Evolutionary conservation across 192 early-diverging fungal species (phyloP).

Genomic region (Martensiomyces pterosporus): DNA sequence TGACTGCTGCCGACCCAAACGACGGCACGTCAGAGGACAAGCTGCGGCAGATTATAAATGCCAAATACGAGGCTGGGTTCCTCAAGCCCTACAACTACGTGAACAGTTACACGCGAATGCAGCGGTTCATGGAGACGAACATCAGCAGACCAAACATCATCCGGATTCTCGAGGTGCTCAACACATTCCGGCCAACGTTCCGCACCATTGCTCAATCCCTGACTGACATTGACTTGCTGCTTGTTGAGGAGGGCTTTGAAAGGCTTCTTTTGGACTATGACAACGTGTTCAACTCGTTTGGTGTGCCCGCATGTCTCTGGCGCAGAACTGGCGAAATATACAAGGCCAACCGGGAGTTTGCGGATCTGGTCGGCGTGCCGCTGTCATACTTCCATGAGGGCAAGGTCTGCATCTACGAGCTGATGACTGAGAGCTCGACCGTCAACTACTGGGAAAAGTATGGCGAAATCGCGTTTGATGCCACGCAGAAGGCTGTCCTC

Average conservation of each 20-base stretch:
- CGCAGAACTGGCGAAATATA: conserved; percentile 94
- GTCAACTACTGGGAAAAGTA: conserved; percentile 99
- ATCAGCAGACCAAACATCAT: conserved; percentile 54
- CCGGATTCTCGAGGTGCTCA: conserved; percentile 85
- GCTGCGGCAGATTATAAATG: conserved; percentile 86
- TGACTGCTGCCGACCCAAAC: conserved; percentile 88
- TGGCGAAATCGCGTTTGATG: conserved; percentile 95
- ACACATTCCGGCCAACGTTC: conserved; percentile 84
- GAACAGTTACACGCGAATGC: conserved; percentile 83
- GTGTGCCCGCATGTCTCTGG: conserved; percentile 94
- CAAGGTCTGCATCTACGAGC: conserved; percentile 59
- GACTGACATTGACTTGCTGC: conserved; percentile 89
- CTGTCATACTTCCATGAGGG: conserved; percentile 79
- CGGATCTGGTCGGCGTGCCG: conserved; percentile 76
- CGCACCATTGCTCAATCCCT: conserved; percentile 80
- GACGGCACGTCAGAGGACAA: conserved; percentile 84
- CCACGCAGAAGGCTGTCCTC: conserved; percentile 92
- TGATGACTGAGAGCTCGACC: conserved; percentile 89
- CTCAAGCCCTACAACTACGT: conserved; percentile 97
- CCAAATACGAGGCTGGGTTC: conserved; percentile 93
- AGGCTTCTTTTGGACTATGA: conserved; percentile 92
- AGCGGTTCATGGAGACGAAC: conserved; percentile 84
- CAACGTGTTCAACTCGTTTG: conserved; percentile 90
- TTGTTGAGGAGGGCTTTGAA: conserved; percentile 96
- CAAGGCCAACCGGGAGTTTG: conserved; percentile 95